Evolutionary conservation across 2,329 filamentous ascomycete species (phyloP).

Genomic region (Fusarium xylarioides): DNA sequence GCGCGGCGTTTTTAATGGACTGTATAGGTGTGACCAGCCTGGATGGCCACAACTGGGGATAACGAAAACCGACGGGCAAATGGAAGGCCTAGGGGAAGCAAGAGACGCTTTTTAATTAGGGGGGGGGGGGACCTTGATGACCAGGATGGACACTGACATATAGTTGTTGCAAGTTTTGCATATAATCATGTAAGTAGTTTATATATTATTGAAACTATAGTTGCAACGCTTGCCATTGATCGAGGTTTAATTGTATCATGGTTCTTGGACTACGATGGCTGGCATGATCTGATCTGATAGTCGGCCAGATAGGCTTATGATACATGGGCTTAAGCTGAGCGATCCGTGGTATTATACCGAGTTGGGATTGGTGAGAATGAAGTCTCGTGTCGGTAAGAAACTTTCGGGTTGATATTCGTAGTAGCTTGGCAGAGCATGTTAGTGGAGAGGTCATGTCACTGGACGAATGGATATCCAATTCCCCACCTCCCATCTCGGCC

Average conservation of each 20-base stretch:
- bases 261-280: neutral
- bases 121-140: constrained; percentile 4
- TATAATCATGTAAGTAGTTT: constrained; percentile 33
- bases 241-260: neutral
- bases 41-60: constrained; percentile 5
- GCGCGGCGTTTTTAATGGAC: constrained; percentile 36
- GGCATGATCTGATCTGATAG: neutral
- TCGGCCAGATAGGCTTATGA: neutral
- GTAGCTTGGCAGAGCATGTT: constrained; percentile 22
- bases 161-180: constrained; percentile 18
- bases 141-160: constrained; percentile 4
- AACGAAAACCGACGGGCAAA: constrained; percentile 17
- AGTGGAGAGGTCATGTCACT: constrained; percentile 8
- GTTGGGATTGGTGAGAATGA: constrained; percentile 13
- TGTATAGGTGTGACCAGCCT: constrained; percentile 3
- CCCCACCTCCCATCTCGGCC: constrained; percentile 11
- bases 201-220: constrained; percentile 16
- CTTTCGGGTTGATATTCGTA: constrained; percentile 5
- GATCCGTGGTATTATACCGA: neutral
- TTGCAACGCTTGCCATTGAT: neutral
- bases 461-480: constrained; percentile 1
- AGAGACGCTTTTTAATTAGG: constrained; percentile 25
- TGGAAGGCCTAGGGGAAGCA: constrained; percentile 3
- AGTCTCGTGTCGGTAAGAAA: constrained; percentile 19
- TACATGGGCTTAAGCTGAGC: neutral